Conservation (phyloP, 176 grass and related monocot species). For the Otatea glauca region DNA sequence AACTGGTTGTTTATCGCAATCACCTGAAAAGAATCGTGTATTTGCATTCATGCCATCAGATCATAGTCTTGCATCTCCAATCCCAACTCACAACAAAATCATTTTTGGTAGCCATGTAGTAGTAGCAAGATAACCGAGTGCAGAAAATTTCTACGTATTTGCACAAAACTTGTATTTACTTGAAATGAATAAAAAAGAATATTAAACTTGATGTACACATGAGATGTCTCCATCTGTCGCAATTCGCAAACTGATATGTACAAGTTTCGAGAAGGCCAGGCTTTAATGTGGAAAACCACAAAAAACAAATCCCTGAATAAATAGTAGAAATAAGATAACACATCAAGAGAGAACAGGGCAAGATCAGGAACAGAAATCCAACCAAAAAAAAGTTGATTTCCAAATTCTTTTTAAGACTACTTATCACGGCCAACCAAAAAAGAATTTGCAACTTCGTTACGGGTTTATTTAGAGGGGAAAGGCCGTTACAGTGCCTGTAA, state of each 20-base stretch:
- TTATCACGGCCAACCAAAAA: not conserved
- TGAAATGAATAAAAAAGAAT: not conserved
- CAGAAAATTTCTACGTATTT: not conserved
- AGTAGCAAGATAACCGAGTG: not conserved
- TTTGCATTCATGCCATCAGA: not conserved
- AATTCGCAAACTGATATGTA: not conserved
- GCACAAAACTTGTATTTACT: not conserved
- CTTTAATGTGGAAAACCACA: not conserved
- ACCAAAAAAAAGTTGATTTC: not conserved
- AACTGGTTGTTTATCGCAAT: slow-evolving; percentile 76
- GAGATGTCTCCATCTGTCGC: not conserved
- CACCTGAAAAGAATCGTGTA: slow-evolving; percentile 39
- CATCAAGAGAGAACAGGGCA: not conserved
- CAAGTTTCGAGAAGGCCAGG: not conserved
- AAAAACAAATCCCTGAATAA: not conserved
- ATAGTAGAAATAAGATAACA: not conserved
- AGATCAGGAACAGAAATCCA: not conserved
- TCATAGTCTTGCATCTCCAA: slow-evolving; percentile 31
- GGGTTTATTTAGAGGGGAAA: not conserved
- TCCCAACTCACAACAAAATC: not conserved
- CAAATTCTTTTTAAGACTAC: not conserved
- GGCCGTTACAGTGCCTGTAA: not conserved
- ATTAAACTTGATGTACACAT: not conserved
- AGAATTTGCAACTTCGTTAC: not conserved
- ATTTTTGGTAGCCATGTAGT: too few species aligned